Evolutionary conservation across 768 basidiomycete species (phyloP).

Genomic region (Hericium erinaceus): DNA sequence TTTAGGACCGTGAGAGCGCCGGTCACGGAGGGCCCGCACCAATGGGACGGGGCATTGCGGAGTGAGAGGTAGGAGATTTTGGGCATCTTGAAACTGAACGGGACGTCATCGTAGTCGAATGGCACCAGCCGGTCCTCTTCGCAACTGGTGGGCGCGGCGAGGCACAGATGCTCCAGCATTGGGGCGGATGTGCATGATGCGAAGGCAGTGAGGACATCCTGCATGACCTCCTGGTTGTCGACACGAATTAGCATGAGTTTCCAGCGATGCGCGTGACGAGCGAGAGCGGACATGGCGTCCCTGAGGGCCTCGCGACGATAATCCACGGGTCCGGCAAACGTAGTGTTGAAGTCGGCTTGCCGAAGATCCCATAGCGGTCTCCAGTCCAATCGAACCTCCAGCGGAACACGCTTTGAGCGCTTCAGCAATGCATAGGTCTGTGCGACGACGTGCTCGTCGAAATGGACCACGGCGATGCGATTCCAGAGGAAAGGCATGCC

Average conservation of each 20-base stretch:
- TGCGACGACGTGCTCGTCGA: neutral
- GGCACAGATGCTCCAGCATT: neutral
- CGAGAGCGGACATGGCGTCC: neutral
- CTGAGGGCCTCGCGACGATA: neutral
- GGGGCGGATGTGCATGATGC: neutral
- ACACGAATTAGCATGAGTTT: neutral
- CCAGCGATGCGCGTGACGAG: neutral
- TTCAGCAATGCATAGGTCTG: neutral
- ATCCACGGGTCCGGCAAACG: neutral
- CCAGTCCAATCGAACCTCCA: neutral
- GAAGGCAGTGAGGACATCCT: neutral
- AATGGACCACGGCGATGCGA: neutral
- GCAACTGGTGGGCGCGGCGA: neutral
- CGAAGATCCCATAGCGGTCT: neutral
- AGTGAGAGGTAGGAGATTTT: neutral
- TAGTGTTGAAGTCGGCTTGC: neutral
- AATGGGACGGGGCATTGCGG: neutral
- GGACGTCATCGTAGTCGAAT: neutral
- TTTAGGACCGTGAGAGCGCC: neutral
- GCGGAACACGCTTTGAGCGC: neutral
- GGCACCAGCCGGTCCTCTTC: neutral
- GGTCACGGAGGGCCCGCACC: neutral
- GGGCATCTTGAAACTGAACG: neutral
- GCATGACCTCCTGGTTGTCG: neutral
- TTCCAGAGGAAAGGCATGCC: neutral